Evolutionary conservation across 2,329 filamentous ascomycete species (phyloP).

Genomic region (Colletotrichum sp.): DNA sequence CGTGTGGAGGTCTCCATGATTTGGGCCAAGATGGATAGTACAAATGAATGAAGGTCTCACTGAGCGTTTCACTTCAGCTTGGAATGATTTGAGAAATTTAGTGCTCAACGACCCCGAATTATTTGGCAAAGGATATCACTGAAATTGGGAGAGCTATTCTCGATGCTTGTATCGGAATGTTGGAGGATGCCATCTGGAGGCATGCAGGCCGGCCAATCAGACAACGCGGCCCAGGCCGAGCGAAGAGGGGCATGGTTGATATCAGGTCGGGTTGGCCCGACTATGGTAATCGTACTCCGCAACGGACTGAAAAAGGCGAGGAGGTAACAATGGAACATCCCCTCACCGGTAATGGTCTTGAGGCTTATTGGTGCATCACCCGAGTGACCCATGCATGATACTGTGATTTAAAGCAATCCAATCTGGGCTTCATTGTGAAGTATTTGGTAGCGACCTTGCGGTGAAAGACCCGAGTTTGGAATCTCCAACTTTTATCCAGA

Average conservation of each 20-base stretch:
- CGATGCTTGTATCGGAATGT: neutral
- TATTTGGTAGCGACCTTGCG: neutral
- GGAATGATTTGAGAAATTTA: accelerated
- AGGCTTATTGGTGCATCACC: neutral
- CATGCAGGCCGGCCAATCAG: neutral
- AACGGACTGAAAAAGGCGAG: neutral
- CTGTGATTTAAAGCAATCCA: neutral
- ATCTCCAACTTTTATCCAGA: neutral
- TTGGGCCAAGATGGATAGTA: neutral
- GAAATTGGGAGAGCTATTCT: neutral
- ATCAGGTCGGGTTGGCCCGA: neutral
- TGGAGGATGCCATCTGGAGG: neutral
- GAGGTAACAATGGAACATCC: neutral
- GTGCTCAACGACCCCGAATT: neutral
- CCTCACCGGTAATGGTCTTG: neutral
- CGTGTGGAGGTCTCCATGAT: neutral
- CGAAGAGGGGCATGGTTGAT: neutral
- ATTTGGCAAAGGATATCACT: neutral
- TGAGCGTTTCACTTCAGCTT: neutral
- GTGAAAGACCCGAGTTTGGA: neutral
- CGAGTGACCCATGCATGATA: neutral
- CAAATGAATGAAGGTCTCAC: neutral
- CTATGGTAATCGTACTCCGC: neutral
- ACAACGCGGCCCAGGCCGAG: neutral
- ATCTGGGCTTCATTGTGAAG: neutral